Evolutionary conservation across 768 basidiomycete species (phyloP).

Genomic region (Leccinum olivaceopallidum): DNA sequence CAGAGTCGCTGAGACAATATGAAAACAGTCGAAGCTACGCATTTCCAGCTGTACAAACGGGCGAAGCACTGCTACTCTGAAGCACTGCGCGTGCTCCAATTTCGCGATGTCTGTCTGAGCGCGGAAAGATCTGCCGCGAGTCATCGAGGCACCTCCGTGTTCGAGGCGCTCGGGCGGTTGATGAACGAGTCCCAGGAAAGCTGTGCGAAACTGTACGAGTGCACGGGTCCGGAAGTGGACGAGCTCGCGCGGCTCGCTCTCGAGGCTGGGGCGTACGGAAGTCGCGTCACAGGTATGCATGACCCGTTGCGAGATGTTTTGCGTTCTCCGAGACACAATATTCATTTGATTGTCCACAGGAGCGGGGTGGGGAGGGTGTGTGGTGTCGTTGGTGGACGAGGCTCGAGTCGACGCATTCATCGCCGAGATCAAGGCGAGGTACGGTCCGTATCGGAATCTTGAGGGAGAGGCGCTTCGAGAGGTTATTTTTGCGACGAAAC

Average conservation of each 20-base stretch:
- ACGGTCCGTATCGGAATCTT: constrained; percentile 63
- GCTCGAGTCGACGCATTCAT: constrained; percentile 64
- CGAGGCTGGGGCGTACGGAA: constrained; percentile 62
- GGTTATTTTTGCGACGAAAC: constrained; percentile 81
- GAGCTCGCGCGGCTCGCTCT: constrained; percentile 62
- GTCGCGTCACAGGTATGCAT: not conserved
- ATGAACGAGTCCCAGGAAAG: constrained; percentile 81
- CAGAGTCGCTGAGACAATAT: not conserved
- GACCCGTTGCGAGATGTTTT: not conserved
- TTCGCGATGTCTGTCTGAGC: constrained; percentile 65
- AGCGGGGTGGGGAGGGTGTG: constrained; percentile 92
- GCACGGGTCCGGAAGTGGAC: constrained; percentile 80
- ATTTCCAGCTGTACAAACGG: constrained; percentile 83
- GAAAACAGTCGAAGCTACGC: constrained; percentile 61
- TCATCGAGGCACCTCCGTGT: constrained; percentile 28
- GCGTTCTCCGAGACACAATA: not conserved
- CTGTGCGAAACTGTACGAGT: constrained; percentile 70
- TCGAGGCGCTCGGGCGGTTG: constrained; percentile 59
- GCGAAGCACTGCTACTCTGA: constrained; percentile 82
- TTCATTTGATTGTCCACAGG: constrained; percentile 41
- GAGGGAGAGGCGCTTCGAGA: constrained; percentile 58
- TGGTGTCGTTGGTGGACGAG: constrained; percentile 77
- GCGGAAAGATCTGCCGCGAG: constrained; percentile 28
- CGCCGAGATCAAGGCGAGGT: constrained; percentile 53
- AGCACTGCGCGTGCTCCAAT: constrained; percentile 76